A percentile compares a stretch with the other conserved stretches of the same genome.
These are phyloP conservation scores for Diospyros lotus DNA, from an alignment of 148 eudicot genomes.

Conservation along the genomic window DNA sequence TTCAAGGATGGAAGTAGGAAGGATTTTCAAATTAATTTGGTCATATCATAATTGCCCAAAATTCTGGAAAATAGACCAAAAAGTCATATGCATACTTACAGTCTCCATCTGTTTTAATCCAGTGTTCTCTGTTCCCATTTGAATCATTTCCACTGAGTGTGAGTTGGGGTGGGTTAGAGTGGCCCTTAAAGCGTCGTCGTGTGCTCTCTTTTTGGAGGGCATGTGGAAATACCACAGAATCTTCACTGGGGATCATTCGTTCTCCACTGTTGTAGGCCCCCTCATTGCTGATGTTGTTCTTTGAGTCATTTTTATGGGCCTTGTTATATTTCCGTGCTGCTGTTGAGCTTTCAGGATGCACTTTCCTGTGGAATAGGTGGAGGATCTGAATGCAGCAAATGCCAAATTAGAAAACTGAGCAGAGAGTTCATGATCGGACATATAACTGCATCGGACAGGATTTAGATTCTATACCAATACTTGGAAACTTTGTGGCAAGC, in stretches of 20 bases:
- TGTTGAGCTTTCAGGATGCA: constrained; percentile 67
- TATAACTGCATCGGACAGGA: neutral
- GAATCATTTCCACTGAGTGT: constrained; percentile 28
- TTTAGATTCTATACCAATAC: neutral
- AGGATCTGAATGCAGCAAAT: constrained; percentile 44
- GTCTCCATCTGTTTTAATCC: constrained; percentile 81
- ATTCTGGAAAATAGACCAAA: neutral
- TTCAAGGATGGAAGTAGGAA: neutral
- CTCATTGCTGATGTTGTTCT: constrained; percentile 27
- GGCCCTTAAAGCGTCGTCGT: constrained; percentile 26
- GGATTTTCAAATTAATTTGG: neutral
- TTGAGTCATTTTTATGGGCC: constrained; percentile 29
- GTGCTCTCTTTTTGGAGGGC: constrained; percentile 28
- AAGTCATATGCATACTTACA: constrained; percentile 41
- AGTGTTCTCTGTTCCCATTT: constrained; percentile 53
- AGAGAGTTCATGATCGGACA: neutral
- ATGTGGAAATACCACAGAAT: constrained; percentile 31
- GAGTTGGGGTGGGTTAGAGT: constrained; percentile 27
- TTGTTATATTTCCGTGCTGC: constrained; percentile 30
- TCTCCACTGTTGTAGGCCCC: constrained; percentile 30
- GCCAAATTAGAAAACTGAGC: constrained; percentile 2
- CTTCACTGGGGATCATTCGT: constrained; percentile 28
- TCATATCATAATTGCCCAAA: neutral
- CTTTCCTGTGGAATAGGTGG: constrained; percentile 72
- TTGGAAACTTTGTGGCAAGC: neutral